Base-by-base conservation (phyloP, 306 rosid species). In the Cyclanthera cordifolia region DNA sequence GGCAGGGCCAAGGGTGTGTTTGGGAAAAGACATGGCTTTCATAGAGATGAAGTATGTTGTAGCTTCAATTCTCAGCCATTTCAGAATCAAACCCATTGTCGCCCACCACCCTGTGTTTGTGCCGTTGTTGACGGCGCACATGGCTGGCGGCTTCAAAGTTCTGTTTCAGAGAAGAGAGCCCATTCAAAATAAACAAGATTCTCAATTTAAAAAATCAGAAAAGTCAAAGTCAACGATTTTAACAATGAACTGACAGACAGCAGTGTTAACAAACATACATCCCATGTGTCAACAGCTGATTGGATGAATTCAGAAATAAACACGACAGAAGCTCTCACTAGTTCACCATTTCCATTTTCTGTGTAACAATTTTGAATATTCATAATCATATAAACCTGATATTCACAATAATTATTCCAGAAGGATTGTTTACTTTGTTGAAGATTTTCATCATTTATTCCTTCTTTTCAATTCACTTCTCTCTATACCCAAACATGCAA, bases 1-100 rank as follows among this genome's bases (percentile, higher is more conserved):
- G 76, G 98, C 89, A 10, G 98, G 96, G 58, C 98, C 98, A 5
- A 85, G 98, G 76, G 84, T 87, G 17, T 93, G 96, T 79, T 76
- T 87, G 0, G 98, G 98, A 20, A 89, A 89, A 76, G 95, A 86
- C 39, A 89, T 93, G 96, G 96, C 96, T 37, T 87, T 87, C 69
- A 58, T 82, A 68, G 91, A 93, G 53, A 93, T 89, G 96, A 87
- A 83, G 73, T 84, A 82, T 47, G 91, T 82, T 50, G 85, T 84
- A 73, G 93, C 89, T 49, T 84, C 93, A 2, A 75, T 93, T 25
- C 78, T 93, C 2, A 19, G 67, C 48, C 74, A 78, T 54, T 89
- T 93, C 61, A 68, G 69, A 16, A 76, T 93, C 73, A 81, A 16
- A 76, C 78, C 88, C 3, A 58, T 82, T 3, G 11, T 74, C 2